Evolutionary conservation across 257 asterid species (phyloP), one percentile per base, ranked within the genome.

Genomic region (Solanum tarijense): DNA sequence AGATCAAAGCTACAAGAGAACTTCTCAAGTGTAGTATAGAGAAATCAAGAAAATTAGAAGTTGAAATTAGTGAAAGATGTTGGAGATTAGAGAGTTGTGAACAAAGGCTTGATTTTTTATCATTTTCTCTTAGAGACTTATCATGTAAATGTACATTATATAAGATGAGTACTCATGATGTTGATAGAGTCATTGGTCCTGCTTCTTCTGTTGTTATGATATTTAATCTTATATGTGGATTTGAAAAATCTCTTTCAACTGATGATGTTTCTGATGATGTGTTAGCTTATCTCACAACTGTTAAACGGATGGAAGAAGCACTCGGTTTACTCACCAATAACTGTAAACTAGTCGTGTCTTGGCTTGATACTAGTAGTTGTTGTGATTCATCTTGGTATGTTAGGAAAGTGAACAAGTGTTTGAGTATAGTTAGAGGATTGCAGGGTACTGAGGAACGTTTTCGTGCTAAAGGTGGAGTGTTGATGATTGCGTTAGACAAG

Each of bases 321-420:
- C 88, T 93, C 7, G 87, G 92, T 90, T 95, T 97, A 85, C 98
- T 97, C 18, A 88, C 91, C 4, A 92, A 91, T 86, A 93, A 92
- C 62, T 92, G 96, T 92, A 85, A 87, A 38, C 71, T 97, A 91
- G 94, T 92, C 58, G 88, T 93, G 83, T 87, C 93, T 79, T 97
- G 99, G 98, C 91, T 97, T 43, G 94, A 95, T 68, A 98, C 48
- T 65, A 90, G 72, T 92, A 86, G 34, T 90, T 91, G 38, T 90
- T 91, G 69, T 89, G 27, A 73, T 48, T 13, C 66, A 6, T 90
- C 86, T 9, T 88, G 90, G 92, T 93, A 91, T 87, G 75, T 90
- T 36, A 39, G 29, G 12, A 92, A 90, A 36, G 89, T 93, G 83
- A 88, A 87, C 72, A 93, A 88, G 86, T 89, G 91, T 16, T 20